phyloP scores from a whole-genome alignment of 345 rosid species.

The Cardamine chenopodiifolia region DNA sequence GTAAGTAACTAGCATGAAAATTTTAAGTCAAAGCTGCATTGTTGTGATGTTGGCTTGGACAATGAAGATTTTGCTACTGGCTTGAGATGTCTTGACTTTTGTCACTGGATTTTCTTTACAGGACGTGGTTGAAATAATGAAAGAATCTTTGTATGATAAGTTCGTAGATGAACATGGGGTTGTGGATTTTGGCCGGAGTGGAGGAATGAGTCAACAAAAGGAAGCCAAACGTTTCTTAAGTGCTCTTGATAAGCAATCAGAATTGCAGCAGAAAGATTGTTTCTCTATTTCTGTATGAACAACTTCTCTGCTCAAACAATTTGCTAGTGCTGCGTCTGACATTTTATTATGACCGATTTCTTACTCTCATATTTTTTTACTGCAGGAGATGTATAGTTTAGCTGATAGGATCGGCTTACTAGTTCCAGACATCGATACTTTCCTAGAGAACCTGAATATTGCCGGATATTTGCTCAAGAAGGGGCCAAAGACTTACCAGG shows the following conservation, averaged over 20 bases:
- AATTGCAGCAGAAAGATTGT: conserved; percentile 81
- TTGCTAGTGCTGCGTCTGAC: conserved; percentile 1
- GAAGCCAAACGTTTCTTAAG: conserved; percentile 91
- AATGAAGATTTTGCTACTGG: background rate
- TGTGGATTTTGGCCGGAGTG: conserved; percentile 89
- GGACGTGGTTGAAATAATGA: conserved; percentile 98
- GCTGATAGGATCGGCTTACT: conserved; percentile 83
- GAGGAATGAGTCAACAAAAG: conserved; percentile 98
- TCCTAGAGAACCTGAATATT: conserved; percentile 83
- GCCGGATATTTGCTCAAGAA: conserved; percentile 91
- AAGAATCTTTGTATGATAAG: conserved; percentile 90
- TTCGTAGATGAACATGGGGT: conserved; percentile 88
- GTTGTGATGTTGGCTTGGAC: conserved; percentile 13
- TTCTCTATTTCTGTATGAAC: conserved; percentile 75
- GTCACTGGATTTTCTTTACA: conserved; percentile 44
- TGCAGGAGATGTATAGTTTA: conserved; percentile 93
- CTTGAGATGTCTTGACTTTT: conserved; percentile 11
- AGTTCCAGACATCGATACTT: conserved; percentile 87
- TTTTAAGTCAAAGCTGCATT: conserved; percentile 9
- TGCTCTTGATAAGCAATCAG: conserved; percentile 89
- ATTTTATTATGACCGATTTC: conserved; percentile 7
- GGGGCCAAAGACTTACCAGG: conserved; percentile 94
- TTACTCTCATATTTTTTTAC: background rate
- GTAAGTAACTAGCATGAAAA: conserved; percentile 10
- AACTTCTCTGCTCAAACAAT: conserved; percentile 18